phyloP scores from a whole-genome alignment of 208 protist species.

The Phytomonas francai region DNA sequence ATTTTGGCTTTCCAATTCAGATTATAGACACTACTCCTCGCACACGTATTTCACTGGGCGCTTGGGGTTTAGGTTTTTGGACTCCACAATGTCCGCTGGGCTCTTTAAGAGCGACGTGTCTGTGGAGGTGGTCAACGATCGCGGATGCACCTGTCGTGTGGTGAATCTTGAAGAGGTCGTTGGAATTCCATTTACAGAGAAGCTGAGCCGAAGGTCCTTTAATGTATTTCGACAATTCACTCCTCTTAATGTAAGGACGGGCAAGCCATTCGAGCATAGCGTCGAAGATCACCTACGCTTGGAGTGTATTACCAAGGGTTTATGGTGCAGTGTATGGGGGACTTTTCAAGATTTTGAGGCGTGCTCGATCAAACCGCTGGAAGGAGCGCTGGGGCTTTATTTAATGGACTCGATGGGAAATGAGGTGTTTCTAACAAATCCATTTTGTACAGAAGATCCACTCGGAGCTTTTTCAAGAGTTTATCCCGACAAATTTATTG shows the following conservation, averaged over 20 bases:
- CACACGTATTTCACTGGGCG: not conserved
- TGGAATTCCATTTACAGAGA: too few species aligned
- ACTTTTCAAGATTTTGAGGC: constrained; percentile 34
- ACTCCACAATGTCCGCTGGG: not conserved
- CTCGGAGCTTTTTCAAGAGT: constrained; percentile 26
- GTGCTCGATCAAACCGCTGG: constrained; percentile 22
- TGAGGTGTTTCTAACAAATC: constrained; percentile 39
- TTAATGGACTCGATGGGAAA: constrained; percentile 43
- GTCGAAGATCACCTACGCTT: constrained; percentile 32
- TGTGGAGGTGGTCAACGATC: constrained; percentile 17
- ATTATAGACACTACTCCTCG: constrained; percentile 5
- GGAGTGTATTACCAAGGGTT: constrained; percentile 24
- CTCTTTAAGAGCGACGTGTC: constrained; percentile 8
- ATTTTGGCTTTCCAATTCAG: constrained; percentile 48
- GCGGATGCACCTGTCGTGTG: constrained; percentile 5
- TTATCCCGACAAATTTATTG: constrained; percentile 32
- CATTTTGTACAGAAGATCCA: constrained; percentile 30
- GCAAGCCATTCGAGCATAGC: constrained; percentile 14
- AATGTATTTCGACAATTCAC: constrained; percentile 38
- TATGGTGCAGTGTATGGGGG: constrained; percentile 72
- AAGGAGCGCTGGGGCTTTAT: constrained; percentile 43
- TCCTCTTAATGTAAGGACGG: constrained; percentile 44
- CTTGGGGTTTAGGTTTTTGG: not conserved
- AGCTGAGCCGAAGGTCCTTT: constrained; percentile 1
- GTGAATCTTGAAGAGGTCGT: not conserved